Base-by-base conservation (phyloP, 1,284 basidiomycete genomes). In the Leccinum huronense region DNA sequence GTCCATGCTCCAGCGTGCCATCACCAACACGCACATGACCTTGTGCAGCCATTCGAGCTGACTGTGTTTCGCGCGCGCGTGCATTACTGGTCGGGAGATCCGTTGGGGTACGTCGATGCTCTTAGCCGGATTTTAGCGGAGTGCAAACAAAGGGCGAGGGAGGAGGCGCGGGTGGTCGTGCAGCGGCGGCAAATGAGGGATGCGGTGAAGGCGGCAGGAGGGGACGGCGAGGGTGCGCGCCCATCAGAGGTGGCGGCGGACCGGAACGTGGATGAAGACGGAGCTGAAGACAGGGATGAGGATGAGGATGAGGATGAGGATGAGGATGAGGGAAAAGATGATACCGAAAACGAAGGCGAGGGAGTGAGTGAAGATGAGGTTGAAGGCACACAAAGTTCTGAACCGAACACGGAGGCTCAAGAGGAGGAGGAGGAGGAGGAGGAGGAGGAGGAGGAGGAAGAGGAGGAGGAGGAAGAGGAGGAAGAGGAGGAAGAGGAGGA, bases 101-200 rank as follows among this genome's bases (percentile, higher is more conserved):
- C 84, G 70, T 83, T 89, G 80, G 86, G 84, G 1, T 90, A 93
- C 74, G 79, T 92, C 61, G 91, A 93, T 73, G 85, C 86, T 30
- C 86, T 98, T 71, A 87, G 85, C 63, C 86, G 73, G 60, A 86
- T 99, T 73, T 84, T 98, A 64, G 84, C 80, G 42, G 89, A 82
- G 74, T 98, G 95, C 70, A 88, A 86, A 68, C 76, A 70, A 31
- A 90, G 80, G 45, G 88, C 86, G 3, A 84, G 82, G 65, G 70
- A 70, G 57, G 79, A 80, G 19, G 71, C 65, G 11, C 74, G 74
- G 60, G 42, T 66, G 5, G 61, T 70, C 27, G n/a, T 38, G 45
- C 66, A 81, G 40, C 87, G 86, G 3, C 84, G 79, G 64, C 67
- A 67, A 30, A 33, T 59, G 14, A 45, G 27, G 51, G 56, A 27